Base-by-base conservation (phyloP, 1,284 basidiomycete species). In the Ganoderma boninense region DNA sequence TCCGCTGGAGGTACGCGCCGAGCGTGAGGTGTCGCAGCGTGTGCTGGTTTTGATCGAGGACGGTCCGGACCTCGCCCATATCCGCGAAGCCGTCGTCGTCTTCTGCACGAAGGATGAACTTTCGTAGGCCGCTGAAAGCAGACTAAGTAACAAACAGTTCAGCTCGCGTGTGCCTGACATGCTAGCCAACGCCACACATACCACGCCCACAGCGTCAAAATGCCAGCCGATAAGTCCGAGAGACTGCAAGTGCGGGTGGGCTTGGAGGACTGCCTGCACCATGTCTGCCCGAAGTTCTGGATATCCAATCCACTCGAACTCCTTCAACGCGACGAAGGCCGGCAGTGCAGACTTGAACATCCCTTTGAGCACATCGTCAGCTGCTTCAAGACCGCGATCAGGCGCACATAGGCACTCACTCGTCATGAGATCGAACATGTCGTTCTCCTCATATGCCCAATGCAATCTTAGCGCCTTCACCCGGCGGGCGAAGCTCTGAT, bases 261-360 rank as follows among this genome's bases (percentile, higher is more conserved):
- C 86, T 4, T 82, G 77, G 6, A 89, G 79, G 0, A 92, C 82
- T 10, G 82, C 84, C 73, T 88, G 83, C 0, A 92, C 89, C 84
- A 89, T 88, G 64, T 90, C 89, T 11, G 82, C 87, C 14, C 86
- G 84, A 77, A 91, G 81, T 77, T 91, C 90, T 0, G 89, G 90
- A 74, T 91, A 91, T 4, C 90, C 90, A 29, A 91, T 90, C 90
- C 90, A 92, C 79, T 92, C 90, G 76, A 91, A 90, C 70, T 90
- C 88, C 38, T 82, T 78, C 11, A 91, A 80, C 14, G 85, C 84
- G 69, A 82, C 89, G 79, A 91, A 91, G 44, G 87, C 86, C 1
- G 89, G 88, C 7, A 91, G 82, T 1, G 88, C 86, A 5, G 85
- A 87, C 64, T 86, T 86, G 79, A 91, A 89, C 62, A 90, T 86